phyloP scores from a whole-genome alignment of 345 rosid genomes.

The Cardamine chenopodiifolia region DNA sequence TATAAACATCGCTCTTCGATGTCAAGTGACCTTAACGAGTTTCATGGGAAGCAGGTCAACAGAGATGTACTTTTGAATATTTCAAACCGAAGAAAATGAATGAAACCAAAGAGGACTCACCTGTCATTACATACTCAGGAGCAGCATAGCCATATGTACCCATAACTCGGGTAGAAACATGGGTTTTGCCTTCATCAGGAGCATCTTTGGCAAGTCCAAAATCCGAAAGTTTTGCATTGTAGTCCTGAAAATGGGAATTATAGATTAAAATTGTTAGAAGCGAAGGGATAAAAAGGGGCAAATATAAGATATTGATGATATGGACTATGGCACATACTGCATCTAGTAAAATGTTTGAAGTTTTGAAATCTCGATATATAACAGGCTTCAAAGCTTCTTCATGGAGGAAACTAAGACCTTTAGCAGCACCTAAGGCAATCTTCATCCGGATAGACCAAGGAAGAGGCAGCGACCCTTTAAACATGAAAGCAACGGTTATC shows the following conservation, averaged over 20 bases:
- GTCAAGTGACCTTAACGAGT: slow-evolving; percentile 70
- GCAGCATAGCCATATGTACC: slow-evolving; percentile 99
- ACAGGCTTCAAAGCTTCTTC: slow-evolving; percentile 82
- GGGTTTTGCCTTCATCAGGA: slow-evolving; percentile 98
- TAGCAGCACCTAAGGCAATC: slow-evolving; percentile 84
- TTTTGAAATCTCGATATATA: slow-evolving; percentile 84
- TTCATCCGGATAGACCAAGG: slow-evolving; percentile 88
- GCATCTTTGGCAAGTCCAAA: slow-evolving; percentile 99
- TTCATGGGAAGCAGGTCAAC: background rate
- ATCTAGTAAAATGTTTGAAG: slow-evolving; percentile 78
- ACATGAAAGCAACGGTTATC: background rate
- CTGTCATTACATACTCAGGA: slow-evolving; percentile 98
- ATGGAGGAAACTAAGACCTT: slow-evolving; percentile 81
- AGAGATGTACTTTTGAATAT: background rate
- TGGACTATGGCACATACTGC: slow-evolving; percentile 53
- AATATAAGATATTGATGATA: slow-evolving; percentile 1
- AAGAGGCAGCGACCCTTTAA: slow-evolving; percentile 76
- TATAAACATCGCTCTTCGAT: slow-evolving; percentile 82
- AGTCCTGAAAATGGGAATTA: slow-evolving; percentile 58
- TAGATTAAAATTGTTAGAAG: background rate
- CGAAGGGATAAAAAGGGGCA: background rate
- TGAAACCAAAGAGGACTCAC: slow-evolving; percentile 48
- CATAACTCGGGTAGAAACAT: slow-evolving; percentile 97
- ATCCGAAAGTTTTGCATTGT: slow-evolving; percentile 93
- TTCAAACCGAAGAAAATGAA: background rate